Conservation (phyloP, 2,329 filamentous ascomycete genomes). For the Helotiales sp. region DNA sequence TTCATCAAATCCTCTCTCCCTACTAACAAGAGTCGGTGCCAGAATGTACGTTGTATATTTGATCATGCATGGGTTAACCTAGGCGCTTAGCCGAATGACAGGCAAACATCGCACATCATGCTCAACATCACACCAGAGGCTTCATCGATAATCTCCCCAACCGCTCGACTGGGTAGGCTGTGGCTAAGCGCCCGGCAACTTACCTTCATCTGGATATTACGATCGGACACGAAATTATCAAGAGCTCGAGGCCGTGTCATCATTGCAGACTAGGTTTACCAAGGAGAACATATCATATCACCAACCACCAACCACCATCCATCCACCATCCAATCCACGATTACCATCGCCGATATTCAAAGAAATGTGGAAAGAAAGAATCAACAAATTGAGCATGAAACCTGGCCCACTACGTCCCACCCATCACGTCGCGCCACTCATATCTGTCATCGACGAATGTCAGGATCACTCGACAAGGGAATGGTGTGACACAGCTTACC, state of each 20-base stretch:
- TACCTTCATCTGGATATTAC: conserved; percentile 1
- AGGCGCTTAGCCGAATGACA: neutral
- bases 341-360: conserved; percentile 7
- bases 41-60: conserved; percentile 23
- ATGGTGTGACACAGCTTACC: no score
- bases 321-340: conserved; percentile 21
- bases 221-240: conserved; percentile 1
- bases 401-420: neutral
- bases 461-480: no score
- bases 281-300: conserved; percentile 12
- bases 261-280: conserved; percentile 29
- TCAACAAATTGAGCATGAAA: neutral
- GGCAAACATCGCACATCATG: neutral
- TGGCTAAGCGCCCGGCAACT: conserved; percentile 15
- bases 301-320: conserved; percentile 12
- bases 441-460: no score
- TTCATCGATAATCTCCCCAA: neutral
- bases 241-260: conserved; percentile 26
- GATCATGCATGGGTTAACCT: conserved; percentile 15
- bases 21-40: conserved; percentile 11
- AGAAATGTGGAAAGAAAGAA: conserved; percentile 1
- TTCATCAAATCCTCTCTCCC: neutral
- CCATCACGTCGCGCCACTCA: no score
- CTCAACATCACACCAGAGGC: neutral
- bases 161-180: neutral